Base-by-base conservation (phyloP, 2,329 filamentous ascomycete genomes). In the Ascochyta clinopodiicola region DNA sequence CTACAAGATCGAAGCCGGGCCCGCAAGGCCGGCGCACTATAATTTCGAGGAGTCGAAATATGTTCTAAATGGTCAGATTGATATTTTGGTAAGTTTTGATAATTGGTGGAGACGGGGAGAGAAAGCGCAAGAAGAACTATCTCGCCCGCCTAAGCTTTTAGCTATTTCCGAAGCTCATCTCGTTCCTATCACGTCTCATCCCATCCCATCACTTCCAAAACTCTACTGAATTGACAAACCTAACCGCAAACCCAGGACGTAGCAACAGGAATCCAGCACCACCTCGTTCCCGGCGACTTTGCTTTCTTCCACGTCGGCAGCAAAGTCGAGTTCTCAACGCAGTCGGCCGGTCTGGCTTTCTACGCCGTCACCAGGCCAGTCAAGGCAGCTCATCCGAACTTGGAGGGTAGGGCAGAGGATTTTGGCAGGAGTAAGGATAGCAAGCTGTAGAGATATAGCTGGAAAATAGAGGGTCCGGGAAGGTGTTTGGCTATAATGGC, bases 261-360 rank as follows among this genome's bases (percentile, higher is more conserved):
- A 19, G 62, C 58, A 19, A 66, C 60, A 2, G 60, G 62, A 1
- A 56, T 63, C 9, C 56, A 58, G 19, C 62, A 65, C 39, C 63
- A 63, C 22, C 43, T 66, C 3, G 60, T 63, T 0, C 54, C 62
- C 0, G 62, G 63, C 4, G 63, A 66, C 36, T 66, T 63, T 50
- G 63, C 63, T 2, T 65, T 66, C 37, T 66, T 66, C 44, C 56
- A 59, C 27, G 63, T 66, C 2, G 62, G 60, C 0, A 47, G 42
- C 5, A 59, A 66, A n/a, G 62, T 63, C 2, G 46, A 63, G 46
- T 66, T 66, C 45, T 66, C 63, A 17, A 65, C 60, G 0, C 57
- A 62, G 52, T 56, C 50, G 3, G 27, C 10, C 0, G 63, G 63
- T 0, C 50, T 65, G 24, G 62, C 64, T 25, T 67, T 65, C 43